Evolutionary conservation across 352 stramenopile species (phyloP).

Genomic region (Phytophthora crassamura): DNA sequence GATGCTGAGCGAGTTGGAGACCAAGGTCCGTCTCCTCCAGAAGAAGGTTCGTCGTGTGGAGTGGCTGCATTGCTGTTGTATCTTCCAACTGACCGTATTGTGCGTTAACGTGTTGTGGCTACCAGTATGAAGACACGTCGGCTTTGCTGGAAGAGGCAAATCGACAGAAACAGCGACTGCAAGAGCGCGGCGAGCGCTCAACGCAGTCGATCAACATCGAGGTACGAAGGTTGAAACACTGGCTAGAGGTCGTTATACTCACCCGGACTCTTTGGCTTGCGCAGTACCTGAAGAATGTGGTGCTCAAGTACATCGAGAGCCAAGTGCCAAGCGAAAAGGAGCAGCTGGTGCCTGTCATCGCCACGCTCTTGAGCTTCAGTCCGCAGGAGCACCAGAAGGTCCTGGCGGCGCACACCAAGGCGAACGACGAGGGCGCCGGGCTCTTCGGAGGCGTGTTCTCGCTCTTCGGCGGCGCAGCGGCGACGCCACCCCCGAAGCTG

Average conservation of each 20-base stretch:
- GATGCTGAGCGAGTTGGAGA: constrained; percentile 53
- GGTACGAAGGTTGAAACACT: constrained; percentile 33
- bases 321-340: constrained; percentile 79
- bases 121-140: constrained; percentile 64
- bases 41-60: constrained; percentile 46
- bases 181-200: constrained; percentile 52
- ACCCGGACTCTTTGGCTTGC: not conserved
- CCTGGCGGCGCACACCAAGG: constrained; percentile 45
- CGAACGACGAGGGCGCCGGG: constrained; percentile 46
- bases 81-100: not conserved
- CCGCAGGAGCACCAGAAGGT: constrained; percentile 72
- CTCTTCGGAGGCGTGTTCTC: constrained; percentile 80
- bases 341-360: constrained; percentile 81
- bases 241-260: no score
- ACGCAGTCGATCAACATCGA: constrained; percentile 67
- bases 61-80: not conserved
- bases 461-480: constrained; percentile 50
- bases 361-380: constrained; percentile 77
- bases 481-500: constrained; percentile 53
- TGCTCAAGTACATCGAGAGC: constrained; percentile 88
- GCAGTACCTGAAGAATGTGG: constrained; percentile 87
- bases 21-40: constrained; percentile 49
- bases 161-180: constrained; percentile 61
- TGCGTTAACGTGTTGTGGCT: constrained; percentile 10
- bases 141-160: constrained; percentile 58